These are phyloP conservation scores for Dacryopinax primogenitus DNA, from an alignment of 768 basidiomycete genomes.

Conservation along the genomic window DNA sequence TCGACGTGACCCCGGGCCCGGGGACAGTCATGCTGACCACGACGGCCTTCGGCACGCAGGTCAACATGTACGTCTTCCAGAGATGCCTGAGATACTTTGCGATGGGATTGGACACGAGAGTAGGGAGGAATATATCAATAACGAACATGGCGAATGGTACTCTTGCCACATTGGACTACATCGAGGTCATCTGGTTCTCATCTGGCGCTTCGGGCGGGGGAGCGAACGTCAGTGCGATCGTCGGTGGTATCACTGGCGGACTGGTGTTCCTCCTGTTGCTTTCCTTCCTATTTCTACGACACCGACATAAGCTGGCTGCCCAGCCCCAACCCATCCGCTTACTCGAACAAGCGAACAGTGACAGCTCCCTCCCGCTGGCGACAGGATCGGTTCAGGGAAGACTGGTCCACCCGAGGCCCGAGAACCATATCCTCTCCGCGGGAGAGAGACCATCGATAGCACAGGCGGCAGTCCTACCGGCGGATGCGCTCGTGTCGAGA, in stretches of 20 bases:
- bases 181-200: neutral
- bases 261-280: neutral
- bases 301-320: neutral
- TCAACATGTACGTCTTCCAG: neutral
- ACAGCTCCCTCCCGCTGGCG: neutral
- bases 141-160: constrained; percentile 5
- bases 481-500: neutral
- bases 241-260: neutral
- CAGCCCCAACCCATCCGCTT: neutral
- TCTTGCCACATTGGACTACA: neutral
- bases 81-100: constrained; percentile 1
- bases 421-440: neutral
- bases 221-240: neutral
- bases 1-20: neutral
- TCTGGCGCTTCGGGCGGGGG: neutral
- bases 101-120: neutral
- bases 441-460: neutral
- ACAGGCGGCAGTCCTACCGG: neutral
- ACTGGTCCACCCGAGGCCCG: neutral
- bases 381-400: neutral
- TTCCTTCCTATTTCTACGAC: neutral
- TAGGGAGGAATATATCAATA: neutral
- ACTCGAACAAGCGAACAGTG: neutral
- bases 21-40: neutral
- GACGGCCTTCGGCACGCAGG: neutral